These are phyloP conservation scores for Epichloe coenophiala DNA, from an alignment of 2,329 filamentous ascomycete species.

Conservation along the genomic window DNA sequence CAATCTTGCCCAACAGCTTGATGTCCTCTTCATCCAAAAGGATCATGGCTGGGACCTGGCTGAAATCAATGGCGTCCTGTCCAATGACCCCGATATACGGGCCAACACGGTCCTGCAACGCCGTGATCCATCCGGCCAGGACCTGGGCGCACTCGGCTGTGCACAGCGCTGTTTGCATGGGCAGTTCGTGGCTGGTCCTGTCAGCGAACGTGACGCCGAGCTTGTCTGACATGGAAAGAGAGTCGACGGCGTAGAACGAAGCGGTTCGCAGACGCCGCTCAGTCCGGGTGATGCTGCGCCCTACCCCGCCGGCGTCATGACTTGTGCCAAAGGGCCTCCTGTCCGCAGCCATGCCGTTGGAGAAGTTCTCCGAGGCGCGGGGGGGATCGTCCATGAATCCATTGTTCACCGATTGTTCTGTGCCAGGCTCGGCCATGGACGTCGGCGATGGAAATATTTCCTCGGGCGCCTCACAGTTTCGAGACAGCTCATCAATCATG, in stretches of 20 bases:
- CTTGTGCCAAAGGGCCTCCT: neutral
- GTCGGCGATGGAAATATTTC: conserved; percentile 45
- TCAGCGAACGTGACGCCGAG: conserved; percentile 77
- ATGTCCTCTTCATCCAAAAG: conserved; percentile 84
- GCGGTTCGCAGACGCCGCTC: conserved; percentile 85
- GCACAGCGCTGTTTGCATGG: conserved; percentile 82
- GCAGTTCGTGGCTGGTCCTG: conserved; percentile 69
- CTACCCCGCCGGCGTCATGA: conserved; percentile 13
- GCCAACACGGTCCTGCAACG: conserved; percentile 87
- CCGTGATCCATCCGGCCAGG: conserved; percentile 85
- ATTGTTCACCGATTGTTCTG: conserved; percentile 31
- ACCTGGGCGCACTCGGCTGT: conserved; percentile 90
- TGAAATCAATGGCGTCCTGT: conserved; percentile 64
- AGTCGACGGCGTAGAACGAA: conserved; percentile 90
- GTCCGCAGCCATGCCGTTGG: conserved; percentile 29
- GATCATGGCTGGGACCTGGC: conserved; percentile 75
- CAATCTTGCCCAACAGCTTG: conserved; percentile 70
- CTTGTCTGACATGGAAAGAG: conserved; percentile 76
- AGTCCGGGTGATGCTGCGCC: conserved; percentile 45
- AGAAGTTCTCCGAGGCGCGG: conserved; percentile 32
- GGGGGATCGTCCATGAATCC: conserved; percentile 38
- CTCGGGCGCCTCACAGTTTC: conserved; percentile 62
- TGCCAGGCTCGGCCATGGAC: conserved; percentile 31
- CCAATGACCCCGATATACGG: conserved; percentile 78
- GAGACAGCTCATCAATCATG: conserved; percentile 75